phyloP scores from a whole-genome alignment of 2,329 filamentous ascomycete genomes.

The Phaeosphaeriaceae sp. region DNA sequence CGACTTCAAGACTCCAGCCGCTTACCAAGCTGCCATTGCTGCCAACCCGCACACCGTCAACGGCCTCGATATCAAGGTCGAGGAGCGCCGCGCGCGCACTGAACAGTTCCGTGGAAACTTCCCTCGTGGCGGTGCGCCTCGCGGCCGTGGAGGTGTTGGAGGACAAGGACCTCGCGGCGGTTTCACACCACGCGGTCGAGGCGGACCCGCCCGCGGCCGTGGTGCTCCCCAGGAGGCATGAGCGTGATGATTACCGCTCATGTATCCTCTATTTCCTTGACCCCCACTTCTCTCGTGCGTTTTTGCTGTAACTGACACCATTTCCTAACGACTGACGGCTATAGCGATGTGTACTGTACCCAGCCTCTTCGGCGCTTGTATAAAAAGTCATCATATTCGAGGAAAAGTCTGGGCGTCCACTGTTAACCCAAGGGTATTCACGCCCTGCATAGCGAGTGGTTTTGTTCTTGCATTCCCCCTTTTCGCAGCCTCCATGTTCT shows the following conservation, averaged over 20 bases:
- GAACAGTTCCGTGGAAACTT: constrained; percentile 44
- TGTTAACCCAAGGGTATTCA: constrained; percentile 33
- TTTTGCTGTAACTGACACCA: constrained; percentile 20
- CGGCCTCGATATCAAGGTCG: constrained; percentile 81
- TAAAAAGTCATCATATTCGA: constrained; percentile 46
- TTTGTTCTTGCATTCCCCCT: constrained; percentile 40
- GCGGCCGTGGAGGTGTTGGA: constrained; percentile 66
- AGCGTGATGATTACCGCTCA: constrained; percentile 10
- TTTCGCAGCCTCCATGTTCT: constrained; percentile 37
- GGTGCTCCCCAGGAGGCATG: constrained; percentile 44
- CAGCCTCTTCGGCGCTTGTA: constrained; percentile 43
- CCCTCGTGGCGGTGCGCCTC: constrained; percentile 51
- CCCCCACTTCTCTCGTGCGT: constrained; percentile 11
- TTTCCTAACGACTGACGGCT: constrained; percentile 47
- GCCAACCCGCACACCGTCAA: constrained; percentile 87
- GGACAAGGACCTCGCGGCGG: constrained; percentile 69
- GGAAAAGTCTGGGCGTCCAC: constrained; percentile 45
- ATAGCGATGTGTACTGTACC: constrained; percentile 46
- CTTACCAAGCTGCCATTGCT: constrained; percentile 80
- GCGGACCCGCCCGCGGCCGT: constrained; percentile 64
- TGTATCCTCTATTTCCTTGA: constrained; percentile 8
- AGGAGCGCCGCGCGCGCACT: constrained; percentile 76
- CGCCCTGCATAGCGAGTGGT: constrained; percentile 49
- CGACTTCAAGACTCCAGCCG: constrained; percentile 82
- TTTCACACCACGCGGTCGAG: constrained; percentile 73